A percentile compares a stretch with the other conserved stretches of the same genome.
phyloP scores from a whole-genome alignment of 495 filamentous ascomycete species.

The Elaphomyces granulatus region DNA sequence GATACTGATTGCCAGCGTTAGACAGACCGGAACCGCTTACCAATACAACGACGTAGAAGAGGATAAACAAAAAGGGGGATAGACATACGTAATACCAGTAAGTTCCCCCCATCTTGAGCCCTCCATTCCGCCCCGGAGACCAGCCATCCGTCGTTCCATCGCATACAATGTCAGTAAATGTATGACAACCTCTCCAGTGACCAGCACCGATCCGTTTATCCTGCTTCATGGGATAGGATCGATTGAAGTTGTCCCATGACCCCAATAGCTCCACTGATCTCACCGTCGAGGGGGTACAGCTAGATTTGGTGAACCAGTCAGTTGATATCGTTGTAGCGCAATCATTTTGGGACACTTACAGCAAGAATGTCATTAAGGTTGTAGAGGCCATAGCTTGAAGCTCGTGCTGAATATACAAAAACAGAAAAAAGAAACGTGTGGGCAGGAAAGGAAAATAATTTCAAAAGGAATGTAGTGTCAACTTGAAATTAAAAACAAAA shows the following conservation, averaged over 20 bases:
- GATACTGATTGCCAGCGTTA: constrained; percentile 43
- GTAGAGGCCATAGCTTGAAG: constrained; percentile 43
- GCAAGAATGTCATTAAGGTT: constrained; percentile 60
- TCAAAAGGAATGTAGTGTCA: background rate
- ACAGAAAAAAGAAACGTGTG: constrained; percentile 1
- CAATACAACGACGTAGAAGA: background rate
- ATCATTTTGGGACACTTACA: constrained; percentile 38
- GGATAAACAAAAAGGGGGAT: background rate
- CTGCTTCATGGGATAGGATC: constrained; percentile 60
- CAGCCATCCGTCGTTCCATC: constrained; percentile 49
- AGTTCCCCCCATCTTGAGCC: constrained; percentile 78
- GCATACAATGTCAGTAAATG: constrained; percentile 69
- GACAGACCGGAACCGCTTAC: background rate
- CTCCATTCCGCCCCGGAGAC: constrained; percentile 50
- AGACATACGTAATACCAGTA: constrained; percentile 84
- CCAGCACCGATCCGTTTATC: constrained; percentile 54
- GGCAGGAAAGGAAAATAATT: constrained; percentile 6
- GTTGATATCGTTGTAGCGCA: no score
- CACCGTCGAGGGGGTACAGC: constrained; percentile 50
- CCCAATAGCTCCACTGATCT: constrained; percentile 67
- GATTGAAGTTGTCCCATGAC: constrained; percentile 86
- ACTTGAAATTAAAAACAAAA: constrained; percentile 3
- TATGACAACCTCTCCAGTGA: constrained; percentile 74
- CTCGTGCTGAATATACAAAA: constrained; percentile 1
- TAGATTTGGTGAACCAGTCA: constrained; percentile 15